Base-by-base conservation (phyloP, 1,139 yeast genomes). In the Yarrowia galli region DNA sequence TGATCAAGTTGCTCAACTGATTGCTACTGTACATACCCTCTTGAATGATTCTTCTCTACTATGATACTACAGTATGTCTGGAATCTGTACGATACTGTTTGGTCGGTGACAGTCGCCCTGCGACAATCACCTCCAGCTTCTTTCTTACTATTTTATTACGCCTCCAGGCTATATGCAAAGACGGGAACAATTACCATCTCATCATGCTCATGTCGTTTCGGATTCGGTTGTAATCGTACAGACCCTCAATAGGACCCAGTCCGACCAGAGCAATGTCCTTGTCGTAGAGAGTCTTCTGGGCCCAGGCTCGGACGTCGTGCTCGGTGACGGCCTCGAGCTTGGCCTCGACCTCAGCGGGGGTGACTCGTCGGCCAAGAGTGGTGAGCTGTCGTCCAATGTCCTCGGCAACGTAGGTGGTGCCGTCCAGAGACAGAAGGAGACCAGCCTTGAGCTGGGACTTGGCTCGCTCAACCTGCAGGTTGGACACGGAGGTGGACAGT, bases 321-420 rank as follows among this genome's bases (percentile, higher is more conserved):
- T 86, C 89, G 10, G 92, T 85, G 69, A 95, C 91, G 64, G 85
- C 81, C 74, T 92, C 93, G 25, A 95, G 96, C 71, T 90, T 84
- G 72, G 88, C 87, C 77, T 93, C 95, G 15, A 93, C 96, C 73
- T 93, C 97, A 77, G 91, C 97, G 3, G 99, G 98, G 18, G 96
- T 84, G 74, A 92, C 83, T 76, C 98, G 86, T 75, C 85, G 87
- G 48, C 99, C 99, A 3, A 98, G 93, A 68, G 97, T 93, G 65
- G 95, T 97, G 71, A 95, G 84, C 79, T 96, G 99, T 78, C 99
- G 88, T 48, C 99, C 99, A 74, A 96, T 92, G 79, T 95, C 99
- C 79, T 95, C 99, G 42, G 98, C 98, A 69, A 93, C 89, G 5
- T 98, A 96, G 7, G 98, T 92, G 23, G 97, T 89, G 71, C 97